A percentile compares a stretch with the other conserved stretches of the same genome.
These are phyloP conservation scores for Zychaea mexicana DNA, from an alignment of 371 early-diverging fungal species.

Conservation along the genomic window DNA sequence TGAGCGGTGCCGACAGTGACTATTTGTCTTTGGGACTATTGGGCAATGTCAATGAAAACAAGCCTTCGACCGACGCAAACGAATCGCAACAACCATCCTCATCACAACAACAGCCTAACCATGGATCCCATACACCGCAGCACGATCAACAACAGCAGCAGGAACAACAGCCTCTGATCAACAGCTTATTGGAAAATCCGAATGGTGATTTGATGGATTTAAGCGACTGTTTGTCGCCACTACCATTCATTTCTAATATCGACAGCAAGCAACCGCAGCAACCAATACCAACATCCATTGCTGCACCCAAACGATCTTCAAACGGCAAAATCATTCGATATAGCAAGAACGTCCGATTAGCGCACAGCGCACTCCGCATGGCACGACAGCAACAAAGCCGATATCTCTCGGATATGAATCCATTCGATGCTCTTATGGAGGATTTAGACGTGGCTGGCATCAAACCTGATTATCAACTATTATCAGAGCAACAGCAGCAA, in stretches of 20 bases:
- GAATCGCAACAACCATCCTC: not conserved
- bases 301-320: conserved; percentile 38
- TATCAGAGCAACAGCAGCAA: not conserved
- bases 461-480: not conserved
- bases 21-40: conserved; percentile 23
- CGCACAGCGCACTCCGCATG: conserved; percentile 38
- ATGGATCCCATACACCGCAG: too few species aligned
- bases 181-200: not conserved
- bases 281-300: conserved; percentile 1
- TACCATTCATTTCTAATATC: not conserved
- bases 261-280: not conserved
- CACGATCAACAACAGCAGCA: not conserved
- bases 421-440: conserved; percentile 14
- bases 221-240: conserved; percentile 7
- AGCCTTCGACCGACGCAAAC: not conserved
- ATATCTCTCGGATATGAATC: not conserved
- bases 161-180: not conserved
- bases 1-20: conserved; percentile 21
- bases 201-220: conserved; percentile 13
- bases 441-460: conserved; percentile 12
- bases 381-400: conserved; percentile 28
- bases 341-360: conserved; percentile 39
- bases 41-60: not conserved
- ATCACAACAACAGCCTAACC: not conserved
- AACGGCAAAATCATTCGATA: conserved; percentile 48